phyloP scores from a whole-genome alignment of 2,329 filamentous ascomycete species.

The Penicillium sp. region DNA sequence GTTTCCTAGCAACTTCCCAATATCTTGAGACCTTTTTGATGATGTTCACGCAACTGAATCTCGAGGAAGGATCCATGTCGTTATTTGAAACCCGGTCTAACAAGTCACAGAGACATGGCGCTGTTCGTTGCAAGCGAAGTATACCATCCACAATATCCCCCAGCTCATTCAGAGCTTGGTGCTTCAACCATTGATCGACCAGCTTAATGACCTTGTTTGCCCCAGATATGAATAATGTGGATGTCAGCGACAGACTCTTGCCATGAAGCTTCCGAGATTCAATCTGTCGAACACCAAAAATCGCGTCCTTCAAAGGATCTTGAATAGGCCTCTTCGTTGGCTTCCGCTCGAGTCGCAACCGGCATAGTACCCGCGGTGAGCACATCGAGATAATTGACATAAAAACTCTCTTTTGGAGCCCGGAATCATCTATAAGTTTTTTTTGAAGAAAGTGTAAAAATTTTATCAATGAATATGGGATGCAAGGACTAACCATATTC shows the following conservation, averaged over 20 bases:
- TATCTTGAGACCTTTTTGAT: no score
- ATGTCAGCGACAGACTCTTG: neutral
- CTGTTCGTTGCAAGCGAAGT: no score
- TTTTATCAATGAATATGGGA: neutral
- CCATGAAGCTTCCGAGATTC: neutral
- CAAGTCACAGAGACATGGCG: no score
- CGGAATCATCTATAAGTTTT: neutral
- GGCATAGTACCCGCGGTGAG: slow-evolving; percentile 31
- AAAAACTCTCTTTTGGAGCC: slow-evolving; percentile 22
- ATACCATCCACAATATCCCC: no score
- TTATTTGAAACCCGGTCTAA: no score
- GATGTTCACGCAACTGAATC: no score
- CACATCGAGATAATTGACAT: slow-evolving; percentile 36
- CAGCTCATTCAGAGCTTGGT: no score
- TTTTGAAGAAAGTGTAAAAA: neutral
- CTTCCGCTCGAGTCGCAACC: slow-evolving; percentile 28
- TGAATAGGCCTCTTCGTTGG: slow-evolving; percentile 13
- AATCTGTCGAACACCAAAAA: neutral
- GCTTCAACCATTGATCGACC: neutral
- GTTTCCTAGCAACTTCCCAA: no score
- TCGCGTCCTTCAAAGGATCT: slow-evolving; percentile 9
- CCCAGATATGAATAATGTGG: neutral
- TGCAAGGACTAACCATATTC: neutral
- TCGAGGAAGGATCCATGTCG: no score
- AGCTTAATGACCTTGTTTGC: neutral